Evolutionary conservation across 371 early-diverging fungal genomes (phyloP), one percentile per base, ranked within the genome.

Genomic region (Apophysomyces elegans): DNA sequence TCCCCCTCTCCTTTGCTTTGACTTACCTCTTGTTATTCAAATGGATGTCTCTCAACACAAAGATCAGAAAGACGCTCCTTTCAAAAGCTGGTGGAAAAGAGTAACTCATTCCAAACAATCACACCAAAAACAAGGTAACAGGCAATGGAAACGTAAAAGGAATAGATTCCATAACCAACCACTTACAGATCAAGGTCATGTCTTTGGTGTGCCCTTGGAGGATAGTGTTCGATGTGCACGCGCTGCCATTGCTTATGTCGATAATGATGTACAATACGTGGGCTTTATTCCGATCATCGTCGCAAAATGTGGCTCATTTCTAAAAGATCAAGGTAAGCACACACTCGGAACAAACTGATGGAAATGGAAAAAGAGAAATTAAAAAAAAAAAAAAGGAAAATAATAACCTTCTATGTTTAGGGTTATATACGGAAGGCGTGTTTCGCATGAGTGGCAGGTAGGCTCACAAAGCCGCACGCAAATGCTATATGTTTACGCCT

Each of bases 261-360:
- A 72, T 56, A 70, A 66, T 26, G 64, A 65, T 56, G 58, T 63
- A 21, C 76, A 67, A 39, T 65, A 65, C 38, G 72, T 64, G 39
- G 84, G 81, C 0, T 69, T 70, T 16, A 77, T 84, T 38, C 84
- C 84, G 12, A 74, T 75, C 13, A 76, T 84, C 6, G 84, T 84
- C 36, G 78, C 79, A 32, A 84, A 84, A 58, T 79, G 79, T 62
- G 84, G 84, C 56, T 71, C 71, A 47, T 70, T 66, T 45, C 62
- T 84, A 41, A 84, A 81, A 62, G 73, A 74, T 26, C 68, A 78
- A 59, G 84, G 84, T 79, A 68, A 57, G 54, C 35, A 8, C 32
- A 62, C 35, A 6, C 14, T 11, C 18, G 16, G 7, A n/a, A n/a
- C 16, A 50, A 21, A 50, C 5, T 9, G 21, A 21, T 9, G 16